A percentile compares a stretch with the other conserved stretches of the same genome.
Conservation (phyloP, 116 monocot genomes). For the Phalaenopsis hybrid region DNA sequence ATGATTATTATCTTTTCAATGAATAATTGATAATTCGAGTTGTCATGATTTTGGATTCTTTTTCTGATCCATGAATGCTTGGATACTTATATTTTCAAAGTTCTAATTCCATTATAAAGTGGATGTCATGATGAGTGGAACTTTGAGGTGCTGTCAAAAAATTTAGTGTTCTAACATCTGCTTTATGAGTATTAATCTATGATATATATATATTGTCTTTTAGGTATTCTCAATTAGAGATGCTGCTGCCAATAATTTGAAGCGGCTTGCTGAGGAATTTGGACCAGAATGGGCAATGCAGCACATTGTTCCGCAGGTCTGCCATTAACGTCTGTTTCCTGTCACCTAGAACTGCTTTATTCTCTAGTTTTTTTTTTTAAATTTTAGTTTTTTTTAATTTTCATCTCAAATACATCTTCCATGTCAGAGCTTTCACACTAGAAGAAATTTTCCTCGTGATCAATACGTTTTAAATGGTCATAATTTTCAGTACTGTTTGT, state of each 20-base stretch:
- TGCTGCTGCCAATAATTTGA: constrained; percentile 51
- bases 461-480: background rate
- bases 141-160: background rate
- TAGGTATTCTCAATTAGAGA: constrained; percentile 47
- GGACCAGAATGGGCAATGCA: constrained; percentile 52
- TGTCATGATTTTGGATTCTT: background rate
- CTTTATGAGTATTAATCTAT: background rate
- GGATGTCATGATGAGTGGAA: background rate
- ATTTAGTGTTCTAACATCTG: background rate
- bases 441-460: background rate
- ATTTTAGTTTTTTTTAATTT: background rate
- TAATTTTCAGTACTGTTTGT: background rate
- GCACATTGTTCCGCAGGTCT: constrained; percentile 49
- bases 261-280: constrained; percentile 50
- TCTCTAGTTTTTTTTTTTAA: background rate
- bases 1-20: background rate
- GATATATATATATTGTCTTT: background rate
- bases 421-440: background rate
- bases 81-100: background rate
- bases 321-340: background rate
- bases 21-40: background rate
- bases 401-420: background rate
- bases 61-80: background rate
- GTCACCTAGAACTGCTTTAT: background rate
- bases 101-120: background rate